A percentile compares a stretch with the other conserved stretches of the same genome.
Evolutionary conservation across 2,329 filamentous ascomycete genomes (phyloP).

Genomic region (Stemphylium vesicarium): DNA sequence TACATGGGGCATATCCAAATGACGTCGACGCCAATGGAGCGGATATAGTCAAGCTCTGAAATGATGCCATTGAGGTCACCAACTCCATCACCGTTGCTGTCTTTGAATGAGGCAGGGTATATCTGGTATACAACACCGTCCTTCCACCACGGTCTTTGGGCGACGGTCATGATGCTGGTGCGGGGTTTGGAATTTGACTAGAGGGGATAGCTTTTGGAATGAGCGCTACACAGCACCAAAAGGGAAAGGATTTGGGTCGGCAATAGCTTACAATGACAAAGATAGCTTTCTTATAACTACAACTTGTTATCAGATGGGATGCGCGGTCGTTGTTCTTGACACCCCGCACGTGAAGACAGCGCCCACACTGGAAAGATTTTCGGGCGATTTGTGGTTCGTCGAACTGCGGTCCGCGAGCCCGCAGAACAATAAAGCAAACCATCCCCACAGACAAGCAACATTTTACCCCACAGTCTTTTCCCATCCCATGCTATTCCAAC

Average conservation of each 20-base stretch:
- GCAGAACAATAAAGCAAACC: not conserved
- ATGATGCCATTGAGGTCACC: constrained; percentile 66
- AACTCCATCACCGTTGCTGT: constrained; percentile 62
- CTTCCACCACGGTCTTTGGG: constrained; percentile 62
- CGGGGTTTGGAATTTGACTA: not conserved
- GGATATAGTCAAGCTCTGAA: constrained; percentile 62
- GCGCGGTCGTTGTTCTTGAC: not conserved
- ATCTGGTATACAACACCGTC: constrained; percentile 67
- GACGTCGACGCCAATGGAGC: constrained; percentile 53
- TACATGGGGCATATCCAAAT: constrained; percentile 52
- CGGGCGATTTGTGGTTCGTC: constrained; percentile 14
- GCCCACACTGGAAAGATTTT: not conserved
- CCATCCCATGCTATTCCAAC: constrained; percentile 1
- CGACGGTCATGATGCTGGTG: constrained; percentile 35
- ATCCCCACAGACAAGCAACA: constrained; percentile 4
- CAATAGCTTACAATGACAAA: constrained; percentile 8
- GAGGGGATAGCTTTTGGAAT: not conserved
- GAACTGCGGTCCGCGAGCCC: constrained; percentile 28
- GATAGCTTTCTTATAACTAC: constrained; percentile 15
- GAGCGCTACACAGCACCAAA: constrained; percentile 7
- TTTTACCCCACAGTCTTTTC: constrained; percentile 2
- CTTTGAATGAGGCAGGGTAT: constrained; percentile 67
- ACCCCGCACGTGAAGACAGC: not conserved
- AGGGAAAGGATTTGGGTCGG: constrained; percentile 1
- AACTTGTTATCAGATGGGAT: not conserved